Base-by-base conservation (phyloP, 345 rosid species). In the Schrenkiella parvula region DNA sequence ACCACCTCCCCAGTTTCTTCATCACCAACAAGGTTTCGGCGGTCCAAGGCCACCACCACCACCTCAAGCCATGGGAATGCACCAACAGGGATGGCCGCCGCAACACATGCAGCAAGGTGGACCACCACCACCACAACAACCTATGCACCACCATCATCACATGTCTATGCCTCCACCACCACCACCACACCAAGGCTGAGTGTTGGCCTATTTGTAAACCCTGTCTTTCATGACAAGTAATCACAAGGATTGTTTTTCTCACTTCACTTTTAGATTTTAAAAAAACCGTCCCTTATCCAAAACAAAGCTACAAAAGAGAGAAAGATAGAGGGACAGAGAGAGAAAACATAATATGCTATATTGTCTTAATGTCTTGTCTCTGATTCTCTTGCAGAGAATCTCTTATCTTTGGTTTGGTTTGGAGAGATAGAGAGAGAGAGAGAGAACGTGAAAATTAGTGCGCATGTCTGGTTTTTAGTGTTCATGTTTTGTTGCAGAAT, bases 21-120 rank as follows among this genome's bases (percentile, higher is more conserved):
- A 71, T 29, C 69, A 71, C 34, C 72, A 84, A 69, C 75, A 63
- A 21, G 80, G 67, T 54, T 71, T 57, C 4, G 74, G 59, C 58
- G 72, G 82, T 59, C 78, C 56, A 41, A 87, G 91, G 57, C 91
- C 88, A 0, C 97, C 88, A 26, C 92, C 89, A 0, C 97, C 90
- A 19, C 96, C 92, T 35, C 96, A 81, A 77, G 89, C 79, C 55
- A 84, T 89, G 91, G 93, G 88, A 55, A 86, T 90, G 89, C 95
- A 79, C 22, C 88, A 83, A 71, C 92, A 80, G 28, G 66, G 90
- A 70, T 85, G 81, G 75, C 89, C 84, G 22, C 95, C 89, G 22
- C 97, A 79, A 55, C 81, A 78, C 37, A 57, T 57, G 63, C 58
- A 63, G 46, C 70, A 42, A 50, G 70, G 70, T 15, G 66, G 59